A percentile compares a stretch with the other conserved stretches of the same genome.
These are phyloP conservation scores for Friedmanniomyces simplex DNA, from an alignment of 495 filamentous ascomycete species.

Conservation along the genomic window DNA sequence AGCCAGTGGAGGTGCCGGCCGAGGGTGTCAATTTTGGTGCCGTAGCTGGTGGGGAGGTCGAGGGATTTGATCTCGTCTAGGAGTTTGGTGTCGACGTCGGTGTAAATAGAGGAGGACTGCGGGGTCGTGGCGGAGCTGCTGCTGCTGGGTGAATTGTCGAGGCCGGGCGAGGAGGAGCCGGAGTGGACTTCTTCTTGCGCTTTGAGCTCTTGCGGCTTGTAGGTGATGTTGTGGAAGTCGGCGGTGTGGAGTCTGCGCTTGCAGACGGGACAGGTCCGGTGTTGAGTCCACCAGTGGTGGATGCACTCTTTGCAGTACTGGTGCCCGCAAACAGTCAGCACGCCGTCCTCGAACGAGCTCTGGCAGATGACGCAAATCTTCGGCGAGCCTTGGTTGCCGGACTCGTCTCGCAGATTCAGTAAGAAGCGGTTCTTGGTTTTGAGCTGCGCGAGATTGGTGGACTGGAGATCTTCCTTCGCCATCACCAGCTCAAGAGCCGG, in stretches of 20 bases:
- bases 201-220: constrained; percentile 62
- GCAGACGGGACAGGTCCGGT: constrained; percentile 47
- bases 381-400: constrained; percentile 42
- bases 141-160: constrained; percentile 1
- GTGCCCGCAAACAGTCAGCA: constrained; percentile 84
- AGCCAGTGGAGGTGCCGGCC: constrained; percentile 77
- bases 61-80: constrained; percentile 75
- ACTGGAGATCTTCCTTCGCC: constrained; percentile 39
- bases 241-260: constrained; percentile 49
- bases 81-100: constrained; percentile 56
- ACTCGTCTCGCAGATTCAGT: constrained; percentile 48
- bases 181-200: constrained; percentile 53
- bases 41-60: constrained; percentile 63
- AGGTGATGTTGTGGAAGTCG: constrained; percentile 71
- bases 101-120: constrained; percentile 51
- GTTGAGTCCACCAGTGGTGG: constrained; percentile 48
- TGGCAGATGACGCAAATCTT: constrained; percentile 75
- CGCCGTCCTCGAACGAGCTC: constrained; percentile 58
- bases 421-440: constrained; percentile 67
- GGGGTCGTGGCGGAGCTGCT: constrained; percentile 10
- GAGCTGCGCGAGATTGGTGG: constrained; percentile 46
- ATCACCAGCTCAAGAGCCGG: constrained; percentile 21
- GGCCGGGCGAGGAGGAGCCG: constrained; percentile 13
- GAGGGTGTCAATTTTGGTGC: constrained; percentile 83
- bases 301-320: constrained; percentile 84